Base-by-base conservation (phyloP, 495 filamentous ascomycete species). In the Cladorrhinum samala region DNA sequence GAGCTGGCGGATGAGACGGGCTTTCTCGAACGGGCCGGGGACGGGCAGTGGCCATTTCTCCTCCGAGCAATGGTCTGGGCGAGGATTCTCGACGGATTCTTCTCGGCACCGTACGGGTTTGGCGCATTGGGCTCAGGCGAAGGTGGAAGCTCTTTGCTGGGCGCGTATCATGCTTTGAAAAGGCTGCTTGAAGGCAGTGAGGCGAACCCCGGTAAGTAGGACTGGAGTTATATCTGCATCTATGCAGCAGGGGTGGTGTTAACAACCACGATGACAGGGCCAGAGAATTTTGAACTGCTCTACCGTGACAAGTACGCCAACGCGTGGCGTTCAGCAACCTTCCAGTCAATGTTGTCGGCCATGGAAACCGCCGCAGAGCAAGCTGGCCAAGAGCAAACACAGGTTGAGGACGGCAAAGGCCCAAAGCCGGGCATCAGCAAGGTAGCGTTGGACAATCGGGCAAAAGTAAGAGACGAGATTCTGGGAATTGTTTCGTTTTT, bases 91-190 rank as follows among this genome's bases (percentile, higher is more conserved):
- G 63, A 64, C 0, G 65, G 64, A 0, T 70, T 68, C 57, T 70
- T 70, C 56, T 53, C 58, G 33, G 37, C 43, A 2, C 65, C 63
- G 2, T 63, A 65, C 46, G 67, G 67, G 0, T 65, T 70, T 46
- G 67, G 67, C 2, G 59, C 52, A n/a, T 25, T 70, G 13, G 55
- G 52, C 5, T 17, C 50, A 0, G 52, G 50, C 1, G 23, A 44
- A 3, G 52, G 56, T 1, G 27, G 30, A 33, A 20, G 45, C n/a
- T 19, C 38, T 25, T 43, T 61, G 9, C 9, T 52, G 5, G 24
- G 21, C 2, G n/a, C 55, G 18, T 55, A 52, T 30, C 27, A 16
- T 14, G 18, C 23, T 9, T 61, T 51, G 55, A 49, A 49, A 11
- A 30, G 25, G 21, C 21, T 61, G 11, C 49, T 57, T 36, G 55